A percentile compares a stretch with the other conserved stretches of the same genome.
These are phyloP conservation scores for Coleophoma eucalyptorum DNA, from an alignment of 2,329 filamentous ascomycete genomes.

Conservation along the genomic window DNA sequence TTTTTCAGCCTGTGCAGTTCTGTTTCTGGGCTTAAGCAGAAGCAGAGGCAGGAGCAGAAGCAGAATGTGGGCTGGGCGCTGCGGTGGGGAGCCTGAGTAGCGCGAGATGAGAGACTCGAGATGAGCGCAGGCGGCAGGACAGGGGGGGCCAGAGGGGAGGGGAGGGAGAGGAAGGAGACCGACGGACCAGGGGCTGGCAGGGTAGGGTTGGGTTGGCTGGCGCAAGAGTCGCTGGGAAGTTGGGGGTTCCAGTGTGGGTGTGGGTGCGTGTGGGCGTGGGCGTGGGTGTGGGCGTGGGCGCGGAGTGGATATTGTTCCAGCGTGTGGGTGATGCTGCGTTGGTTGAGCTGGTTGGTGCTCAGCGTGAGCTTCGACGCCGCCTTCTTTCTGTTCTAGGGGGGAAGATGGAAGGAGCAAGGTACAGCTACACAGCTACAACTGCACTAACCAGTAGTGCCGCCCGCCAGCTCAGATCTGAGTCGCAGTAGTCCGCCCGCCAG, in stretches of 20 bases:
- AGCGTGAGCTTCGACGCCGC: too few species aligned
- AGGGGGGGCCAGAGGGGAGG: not conserved
- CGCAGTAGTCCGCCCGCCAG: too few species aligned
- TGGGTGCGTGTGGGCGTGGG: not conserved
- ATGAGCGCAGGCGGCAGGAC: not conserved
- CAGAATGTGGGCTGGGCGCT: not conserved
- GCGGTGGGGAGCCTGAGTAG: too few species aligned
- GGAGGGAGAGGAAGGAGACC: not conserved
- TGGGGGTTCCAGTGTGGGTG: not conserved
- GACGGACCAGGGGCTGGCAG: not conserved
- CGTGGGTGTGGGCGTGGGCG: not conserved
- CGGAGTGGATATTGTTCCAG: not conserved
- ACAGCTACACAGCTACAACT: too few species aligned
- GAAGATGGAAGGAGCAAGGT: too few species aligned
- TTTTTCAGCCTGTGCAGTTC: too few species aligned
- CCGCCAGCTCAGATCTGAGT: too few species aligned
- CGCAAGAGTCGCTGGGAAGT: not conserved
- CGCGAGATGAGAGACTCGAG: too few species aligned
- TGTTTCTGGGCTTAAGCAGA: not conserved
- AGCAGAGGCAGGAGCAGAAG: not conserved
- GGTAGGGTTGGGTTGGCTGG: not conserved
- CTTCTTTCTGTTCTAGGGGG: too few species aligned
- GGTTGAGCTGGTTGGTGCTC: not conserved
- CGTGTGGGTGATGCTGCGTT: not conserved
- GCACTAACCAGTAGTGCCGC: too few species aligned